These are phyloP conservation scores for Sporothrix brasiliensis DNA, from an alignment of 2,329 filamentous ascomycete genomes.

Conservation along the genomic window DNA sequence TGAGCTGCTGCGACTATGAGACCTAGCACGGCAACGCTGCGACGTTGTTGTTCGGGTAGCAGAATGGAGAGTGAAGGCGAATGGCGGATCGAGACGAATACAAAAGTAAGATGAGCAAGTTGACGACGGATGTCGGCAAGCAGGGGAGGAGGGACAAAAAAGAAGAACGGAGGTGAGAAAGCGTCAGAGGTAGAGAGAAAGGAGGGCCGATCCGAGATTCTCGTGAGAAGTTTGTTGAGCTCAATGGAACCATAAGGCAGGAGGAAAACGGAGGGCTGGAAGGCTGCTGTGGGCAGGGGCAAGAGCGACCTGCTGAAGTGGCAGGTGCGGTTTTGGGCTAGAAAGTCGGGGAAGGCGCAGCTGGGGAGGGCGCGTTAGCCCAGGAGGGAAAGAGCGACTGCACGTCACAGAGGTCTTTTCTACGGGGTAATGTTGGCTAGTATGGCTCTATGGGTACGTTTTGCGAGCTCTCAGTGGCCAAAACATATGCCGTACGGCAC, in stretches of 20 bases:
- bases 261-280: constrained; percentile 4
- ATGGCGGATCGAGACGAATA: not conserved
- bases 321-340: not conserved
- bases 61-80: not conserved
- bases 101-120: not conserved
- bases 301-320: not conserved
- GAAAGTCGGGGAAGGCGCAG: constrained; percentile 28
- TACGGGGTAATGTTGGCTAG: not conserved
- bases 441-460: no score
- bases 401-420: constrained; percentile 12
- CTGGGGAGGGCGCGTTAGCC: constrained; percentile 2
- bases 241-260: not conserved
- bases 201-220: not conserved
- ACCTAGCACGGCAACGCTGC: constrained; percentile 21
- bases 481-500: no score
- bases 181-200: not conserved
- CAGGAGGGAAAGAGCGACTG: constrained; percentile 21
- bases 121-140: not conserved
- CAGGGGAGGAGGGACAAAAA: not conserved
- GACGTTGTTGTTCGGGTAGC: constrained; percentile 30
- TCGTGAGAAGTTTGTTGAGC: constrained; percentile 23
- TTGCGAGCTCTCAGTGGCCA: no score
- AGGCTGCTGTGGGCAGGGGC: constrained; percentile 5
- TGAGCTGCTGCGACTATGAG: not conserved
- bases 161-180: not conserved